These are phyloP conservation scores for Candida krabiensis DNA, from an alignment of 805 yeast species.

Conservation along the genomic window DNA sequence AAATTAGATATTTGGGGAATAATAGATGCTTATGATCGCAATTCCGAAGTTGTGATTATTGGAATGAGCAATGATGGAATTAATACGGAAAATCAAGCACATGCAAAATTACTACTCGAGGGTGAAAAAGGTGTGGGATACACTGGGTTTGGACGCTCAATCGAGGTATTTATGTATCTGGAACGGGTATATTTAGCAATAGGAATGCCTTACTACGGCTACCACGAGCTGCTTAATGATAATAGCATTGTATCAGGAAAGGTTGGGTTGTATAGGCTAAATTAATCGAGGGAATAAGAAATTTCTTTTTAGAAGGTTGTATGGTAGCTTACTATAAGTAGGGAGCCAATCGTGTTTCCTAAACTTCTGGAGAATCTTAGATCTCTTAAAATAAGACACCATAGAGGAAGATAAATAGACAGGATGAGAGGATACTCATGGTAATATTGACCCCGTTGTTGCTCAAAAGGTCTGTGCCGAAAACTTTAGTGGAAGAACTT, in stretches of 20 bases:
- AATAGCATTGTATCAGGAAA: slow-evolving; percentile 33
- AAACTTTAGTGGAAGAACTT: neutral
- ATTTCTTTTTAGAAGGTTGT: too few relatives aligned
- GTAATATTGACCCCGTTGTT: slow-evolving; percentile 9
- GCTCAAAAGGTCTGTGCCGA: slow-evolving; percentile 7
- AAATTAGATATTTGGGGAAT: slow-evolving; percentile 26
- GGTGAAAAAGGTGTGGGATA: slow-evolving; percentile 32
- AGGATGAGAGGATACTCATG: slow-evolving; percentile 4
- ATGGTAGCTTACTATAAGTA: too few relatives aligned
- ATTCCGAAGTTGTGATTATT: slow-evolving; percentile 4
- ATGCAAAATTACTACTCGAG: slow-evolving; percentile 20
- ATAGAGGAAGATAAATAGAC: neutral
- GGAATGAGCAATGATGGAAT: slow-evolving; percentile 14
- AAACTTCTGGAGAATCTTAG: too few relatives aligned
- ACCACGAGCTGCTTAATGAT: slow-evolving; percentile 23
- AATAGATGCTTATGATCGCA: slow-evolving; percentile 1
- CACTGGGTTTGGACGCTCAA: slow-evolving; percentile 44
- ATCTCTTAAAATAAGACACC: neutral
- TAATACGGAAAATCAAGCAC: slow-evolving; percentile 3
- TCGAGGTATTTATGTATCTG: slow-evolving; percentile 30
- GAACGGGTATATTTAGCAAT: slow-evolving; percentile 30
- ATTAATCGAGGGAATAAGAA: too few relatives aligned
- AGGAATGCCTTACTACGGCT: slow-evolving; percentile 35
- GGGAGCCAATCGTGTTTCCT: too few relatives aligned
- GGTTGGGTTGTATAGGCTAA: slow-evolving; percentile 22